Evolutionary conservation across 2,329 filamentous ascomycete species (phyloP).

Genomic region (Alternaria viburni): DNA sequence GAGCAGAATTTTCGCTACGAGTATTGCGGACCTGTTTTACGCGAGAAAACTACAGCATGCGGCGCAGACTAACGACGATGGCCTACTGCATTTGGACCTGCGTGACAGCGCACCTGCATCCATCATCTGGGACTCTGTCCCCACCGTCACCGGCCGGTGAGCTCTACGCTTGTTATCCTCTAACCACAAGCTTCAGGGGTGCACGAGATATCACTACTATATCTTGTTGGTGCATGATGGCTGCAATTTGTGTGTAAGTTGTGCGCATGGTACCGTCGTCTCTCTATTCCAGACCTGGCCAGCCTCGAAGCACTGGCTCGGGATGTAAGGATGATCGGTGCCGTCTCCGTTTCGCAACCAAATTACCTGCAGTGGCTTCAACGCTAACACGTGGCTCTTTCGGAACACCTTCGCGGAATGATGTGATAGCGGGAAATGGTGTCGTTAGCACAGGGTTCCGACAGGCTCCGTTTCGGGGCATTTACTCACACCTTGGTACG

Average conservation of each 20-base stretch:
- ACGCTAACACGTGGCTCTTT: not conserved
- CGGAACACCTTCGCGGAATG: not conserved
- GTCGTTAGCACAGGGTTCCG: not conserved
- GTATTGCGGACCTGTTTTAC: not conserved
- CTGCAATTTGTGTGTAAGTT: not conserved
- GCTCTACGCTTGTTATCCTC: not conserved
- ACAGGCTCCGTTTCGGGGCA: slow-evolving; percentile 1
- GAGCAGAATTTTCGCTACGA: not conserved
- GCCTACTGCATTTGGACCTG: slow-evolving; percentile 1
- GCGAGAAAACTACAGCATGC: not conserved
- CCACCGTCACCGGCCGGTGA: slow-evolving; percentile 7
- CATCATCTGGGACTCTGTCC: not conserved
- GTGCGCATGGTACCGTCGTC: not conserved
- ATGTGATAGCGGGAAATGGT: not conserved
- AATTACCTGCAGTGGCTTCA: not conserved
- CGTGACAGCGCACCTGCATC: slow-evolving; percentile 9
- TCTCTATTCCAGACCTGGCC: not conserved
- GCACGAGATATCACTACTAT: not conserved
- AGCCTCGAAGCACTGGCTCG: not conserved
- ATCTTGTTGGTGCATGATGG: not conserved
- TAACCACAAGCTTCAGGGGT: not conserved
- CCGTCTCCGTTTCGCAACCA: not conserved
- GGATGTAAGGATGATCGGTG: not conserved
- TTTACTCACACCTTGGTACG: slow-evolving; percentile 11
- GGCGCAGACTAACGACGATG: not conserved